Base-by-base conservation (phyloP, 305 asterid species). In the Galium porrigens region DNA sequence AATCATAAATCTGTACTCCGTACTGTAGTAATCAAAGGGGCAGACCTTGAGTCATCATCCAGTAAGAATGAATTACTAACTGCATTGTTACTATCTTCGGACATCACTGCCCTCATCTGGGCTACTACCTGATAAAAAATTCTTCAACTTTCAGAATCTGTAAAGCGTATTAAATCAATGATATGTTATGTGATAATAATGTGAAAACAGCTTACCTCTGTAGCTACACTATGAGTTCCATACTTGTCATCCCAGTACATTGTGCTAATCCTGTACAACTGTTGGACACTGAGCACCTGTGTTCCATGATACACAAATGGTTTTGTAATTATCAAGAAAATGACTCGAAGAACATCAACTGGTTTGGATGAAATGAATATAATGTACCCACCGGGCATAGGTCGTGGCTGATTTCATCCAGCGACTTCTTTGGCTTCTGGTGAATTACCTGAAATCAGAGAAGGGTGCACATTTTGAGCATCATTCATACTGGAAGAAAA, bases 241-340 rank as follows among this genome's bases (percentile, higher is more conserved):
- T 83, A 83, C 65, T 83, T 83, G 81, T 83, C 88, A 72, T 83
- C 89, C 89, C 86, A 83, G 68, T 83, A 83, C 89, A 83, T 83
- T 64, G 86, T 84, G 73, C 89, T 79, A 54, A 84, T 84, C 67
- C 89, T 79, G 70, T 84, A 84, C 72, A 84, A 51, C 64, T 84
- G 89, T 66, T 84, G 89, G 66, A 84, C 75, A 70, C 89, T 81
- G 74, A 84, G 80, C 30, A 84, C 89, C 89, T 84, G 73, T 84
- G 73, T 49, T 6, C 33, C 41, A 57, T 22, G 18, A 64, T 64
- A 68, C 62, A 51, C 32, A 62, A n/a, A 56, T 36, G 32, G 64
- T 60, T 48, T 15, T 14, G 66, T 49, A 63, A 15, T 15, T 58
- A 51, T 5, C 34, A 14, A 34, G 44, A 27, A 67, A 18, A 51